Evolutionary conservation across 768 basidiomycete species (phyloP), one percentile per base, ranked within the genome.

Genomic region (Boletus subparvulus): DNA sequence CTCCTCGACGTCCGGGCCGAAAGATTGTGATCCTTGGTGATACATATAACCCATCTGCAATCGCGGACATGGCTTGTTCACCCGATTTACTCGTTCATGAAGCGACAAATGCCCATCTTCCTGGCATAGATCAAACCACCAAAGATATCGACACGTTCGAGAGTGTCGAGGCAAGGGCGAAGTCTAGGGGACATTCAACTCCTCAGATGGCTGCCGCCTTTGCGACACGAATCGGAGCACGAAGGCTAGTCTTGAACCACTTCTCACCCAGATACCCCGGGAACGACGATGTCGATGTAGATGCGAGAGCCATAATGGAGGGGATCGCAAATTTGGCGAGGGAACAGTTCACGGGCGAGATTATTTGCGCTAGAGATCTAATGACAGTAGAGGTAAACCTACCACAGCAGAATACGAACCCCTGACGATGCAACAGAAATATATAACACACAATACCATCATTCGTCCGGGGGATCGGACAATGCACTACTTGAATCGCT

Each of bases 191-290:
- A 0, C 94, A 97, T 70, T 93, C 91, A 6, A 97, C 94, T 13
- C 92, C 94, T 1, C 90, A 92, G 65, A 90, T 94, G 85, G 94
- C 92, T 9, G 94, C 86, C 12, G 76, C 76, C 13, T 95, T 95
- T 66, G 94, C 89, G 6, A 83, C 79, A 67, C 74, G 71, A 10
- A 82, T 91, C 40, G 66, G 78, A 6, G 89, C 92, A 26, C 75
- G 73, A 56, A 78, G 73, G 53, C 77, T 96, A 19, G 74, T 90
- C 40, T 74, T 97, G 47, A 95, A 94, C 65, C 93, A 96, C 69
- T 91, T 96, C 67, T 92, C 91, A 49, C 74, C 90, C 28, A 81
- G 88, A 61, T 95, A 92, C 67, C 77, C 86, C 0, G 88, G 88
- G 7, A 79, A 87, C 61, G 82, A 85, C 47, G 75, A 84, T 58